Conservation (phyloP, 495 filamentous ascomycete genomes). For the Podospora conica region DNA sequence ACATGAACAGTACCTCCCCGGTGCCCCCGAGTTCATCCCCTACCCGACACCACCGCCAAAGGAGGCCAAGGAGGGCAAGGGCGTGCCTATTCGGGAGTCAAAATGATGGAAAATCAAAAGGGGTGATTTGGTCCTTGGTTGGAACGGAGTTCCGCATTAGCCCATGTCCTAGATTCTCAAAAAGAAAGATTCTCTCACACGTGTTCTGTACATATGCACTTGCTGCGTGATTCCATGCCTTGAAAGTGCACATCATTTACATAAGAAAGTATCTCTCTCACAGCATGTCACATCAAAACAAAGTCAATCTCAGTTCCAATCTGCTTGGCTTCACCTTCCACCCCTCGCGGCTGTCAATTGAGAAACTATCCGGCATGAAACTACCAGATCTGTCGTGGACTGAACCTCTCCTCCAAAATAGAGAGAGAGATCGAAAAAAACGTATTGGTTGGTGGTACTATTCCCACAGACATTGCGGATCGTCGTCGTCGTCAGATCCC, state of each 20-base stretch:
- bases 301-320: neutral
- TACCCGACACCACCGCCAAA: conserved; percentile 54
- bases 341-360: neutral
- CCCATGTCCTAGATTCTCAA: neutral
- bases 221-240: neutral
- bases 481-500: neutral
- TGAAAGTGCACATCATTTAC: no score
- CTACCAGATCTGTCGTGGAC: neutral
- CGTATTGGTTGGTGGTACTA: neutral
- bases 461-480: neutral
- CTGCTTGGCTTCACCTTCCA: no score
- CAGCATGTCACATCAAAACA: neutral
- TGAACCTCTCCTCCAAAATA: neutral
- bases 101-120: neutral
- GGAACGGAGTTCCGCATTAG: neutral
- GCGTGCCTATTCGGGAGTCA: conserved; percentile 23
- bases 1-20: conserved; percentile 69
- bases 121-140: neutral
- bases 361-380: neutral
- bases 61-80: conserved; percentile 30
- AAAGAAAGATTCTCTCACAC: neutral
- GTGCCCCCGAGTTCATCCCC: conserved; percentile 77
- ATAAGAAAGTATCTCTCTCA: no score
- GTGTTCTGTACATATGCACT: neutral
- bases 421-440: neutral